A percentile compares a stretch with the other conserved stretches of the same genome.
Conservation (phyloP, 192 early-diverging fungal species). For the Backusella liffmaniae region DNA sequence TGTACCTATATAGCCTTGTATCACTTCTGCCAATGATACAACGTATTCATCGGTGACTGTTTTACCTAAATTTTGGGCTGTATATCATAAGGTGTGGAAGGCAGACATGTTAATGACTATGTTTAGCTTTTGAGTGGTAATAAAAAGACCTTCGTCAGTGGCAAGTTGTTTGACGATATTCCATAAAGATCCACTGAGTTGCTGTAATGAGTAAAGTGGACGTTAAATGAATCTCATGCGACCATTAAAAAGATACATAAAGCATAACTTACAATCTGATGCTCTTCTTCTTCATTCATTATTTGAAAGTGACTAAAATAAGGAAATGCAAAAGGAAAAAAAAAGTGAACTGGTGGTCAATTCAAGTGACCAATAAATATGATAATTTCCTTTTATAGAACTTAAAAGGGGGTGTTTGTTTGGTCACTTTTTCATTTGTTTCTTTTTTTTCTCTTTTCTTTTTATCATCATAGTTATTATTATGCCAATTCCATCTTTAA, state of each 20-base stretch:
- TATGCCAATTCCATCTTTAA: conserved; percentile 13
- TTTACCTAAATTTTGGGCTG: neutral
- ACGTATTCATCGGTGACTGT: neutral
- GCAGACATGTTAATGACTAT: neutral
- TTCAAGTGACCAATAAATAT: conserved; percentile 10
- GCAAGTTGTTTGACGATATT: neutral
- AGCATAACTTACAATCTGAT: neutral
- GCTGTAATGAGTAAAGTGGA: neutral
- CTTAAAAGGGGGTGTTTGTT: conserved; percentile 1
- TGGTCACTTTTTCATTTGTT: neutral
- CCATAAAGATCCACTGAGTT: neutral
- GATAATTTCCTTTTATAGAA: neutral
- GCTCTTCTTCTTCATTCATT: neutral
- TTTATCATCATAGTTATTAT: neutral
- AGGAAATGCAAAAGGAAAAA: neutral
- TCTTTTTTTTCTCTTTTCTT: neutral
- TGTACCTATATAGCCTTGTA: neutral
- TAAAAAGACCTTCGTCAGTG: neutral
- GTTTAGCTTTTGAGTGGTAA: neutral
- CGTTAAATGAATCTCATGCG: neutral
- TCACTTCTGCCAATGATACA: neutral
- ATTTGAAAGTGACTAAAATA: neutral
- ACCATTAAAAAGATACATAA: neutral
- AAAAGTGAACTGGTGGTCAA: neutral
- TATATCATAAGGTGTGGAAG: neutral